Base-by-base conservation (phyloP, 441 rosid genomes). In the Flueggea neowawraea region DNA sequence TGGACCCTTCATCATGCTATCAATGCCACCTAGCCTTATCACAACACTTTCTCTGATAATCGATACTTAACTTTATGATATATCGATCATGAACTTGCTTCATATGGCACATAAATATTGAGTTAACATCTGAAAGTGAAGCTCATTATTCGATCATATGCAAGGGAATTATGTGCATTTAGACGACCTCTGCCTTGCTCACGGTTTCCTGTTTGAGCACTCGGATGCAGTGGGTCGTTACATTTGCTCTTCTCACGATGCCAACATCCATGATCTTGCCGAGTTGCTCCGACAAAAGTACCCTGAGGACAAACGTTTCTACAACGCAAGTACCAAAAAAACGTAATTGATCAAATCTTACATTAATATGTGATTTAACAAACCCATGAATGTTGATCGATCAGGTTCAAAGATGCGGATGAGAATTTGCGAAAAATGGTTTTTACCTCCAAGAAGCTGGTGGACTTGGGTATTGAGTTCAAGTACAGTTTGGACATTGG, bases 21-120 rank as follows among this genome's bases (percentile, higher is more conserved):
- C 89, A 0, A 81, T 89, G 88, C 98, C 98, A 0, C 98, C 98
- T 8, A 94, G 98, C 54, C 91, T 90, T 31, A 76, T 89, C 7
- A 89, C 97, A 31, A 95, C 88, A 5, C 91, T 90, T 17, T 84
- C 97, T 0, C 88, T 76, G 0, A 78, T 94, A 62, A 90, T 93
- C 9, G 59, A 97, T 91, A 67, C 7, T n/a, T n/a, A n/a, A n/a
- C n/a, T n/a, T n/a, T n/a, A n/a, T n/a, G n/a, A n/a, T n/a, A 5
- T 5, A 36, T 36, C 41, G 28, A 36, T 36, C 41, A 36, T 36
- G 41, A 36, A 36, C 41, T 36, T 36, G 41, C 41, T 36, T 36
- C 41, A 1, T 36, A 36, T 3, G 7, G 9, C 4, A 36, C 41
- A 36, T n/a, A n/a, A 22, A 22, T 22, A 22, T 22, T 22, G 28